Evolutionary conservation across 139 green algal genomes (phyloP).

Genomic region (Spirogloea muscicola): DNA sequence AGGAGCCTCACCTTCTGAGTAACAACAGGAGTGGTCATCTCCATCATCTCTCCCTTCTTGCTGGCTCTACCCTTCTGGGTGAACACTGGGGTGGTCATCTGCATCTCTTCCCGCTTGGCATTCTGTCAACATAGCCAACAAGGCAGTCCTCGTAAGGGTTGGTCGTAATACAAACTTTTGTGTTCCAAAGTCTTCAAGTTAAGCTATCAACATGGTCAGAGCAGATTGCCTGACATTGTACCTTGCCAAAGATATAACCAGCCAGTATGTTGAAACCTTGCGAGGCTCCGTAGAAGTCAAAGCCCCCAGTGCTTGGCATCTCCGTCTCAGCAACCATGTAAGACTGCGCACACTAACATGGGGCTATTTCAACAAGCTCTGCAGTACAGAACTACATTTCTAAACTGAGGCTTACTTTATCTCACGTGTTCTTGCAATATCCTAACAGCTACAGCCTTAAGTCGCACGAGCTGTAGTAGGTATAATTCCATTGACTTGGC

Average conservation of each 20-base stretch:
- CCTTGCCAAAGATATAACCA: constrained; percentile 31
- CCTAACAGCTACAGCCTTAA: no score
- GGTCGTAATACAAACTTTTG: background rate
- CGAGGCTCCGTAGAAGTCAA: constrained; percentile 30
- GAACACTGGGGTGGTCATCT: constrained; percentile 33
- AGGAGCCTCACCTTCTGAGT: constrained; percentile 5
- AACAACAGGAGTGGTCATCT: constrained; percentile 23
- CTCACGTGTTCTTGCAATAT: no score
- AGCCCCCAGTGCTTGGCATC: background rate
- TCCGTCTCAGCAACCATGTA: constrained; percentile 25
- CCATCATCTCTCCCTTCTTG: constrained; percentile 3
- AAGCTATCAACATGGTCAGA: background rate
- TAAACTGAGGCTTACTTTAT: no score
- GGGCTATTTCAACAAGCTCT: no score
- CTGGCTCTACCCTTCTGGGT: background rate
- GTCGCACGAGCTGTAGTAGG: no score
- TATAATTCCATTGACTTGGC: no score
- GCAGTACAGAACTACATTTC: no score
- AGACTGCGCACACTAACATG: background rate
- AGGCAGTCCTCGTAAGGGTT: background rate
- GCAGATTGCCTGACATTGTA: background rate
- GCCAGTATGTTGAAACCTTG: constrained; percentile 27
- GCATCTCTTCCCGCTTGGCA: constrained; percentile 1
- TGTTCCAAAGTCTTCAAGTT: background rate
- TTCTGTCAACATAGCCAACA: constrained; percentile 1